phyloP scores from a whole-genome alignment of 164 flowering plant genomes.

The Vitis amurensis region DNA sequence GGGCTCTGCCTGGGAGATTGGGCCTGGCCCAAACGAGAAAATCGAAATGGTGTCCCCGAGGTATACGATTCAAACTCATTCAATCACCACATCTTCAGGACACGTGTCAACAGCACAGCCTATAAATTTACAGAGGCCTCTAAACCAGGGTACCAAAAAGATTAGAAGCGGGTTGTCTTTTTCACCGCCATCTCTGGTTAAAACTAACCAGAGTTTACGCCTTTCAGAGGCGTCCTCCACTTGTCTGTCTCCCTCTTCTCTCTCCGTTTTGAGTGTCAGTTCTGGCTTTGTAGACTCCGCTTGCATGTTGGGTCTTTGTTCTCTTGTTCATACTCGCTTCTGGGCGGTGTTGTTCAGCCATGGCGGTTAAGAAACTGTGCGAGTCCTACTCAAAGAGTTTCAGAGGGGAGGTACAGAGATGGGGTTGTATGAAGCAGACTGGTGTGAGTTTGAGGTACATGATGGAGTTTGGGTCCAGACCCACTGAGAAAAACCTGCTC shows the following conservation, averaged over 20 bases:
- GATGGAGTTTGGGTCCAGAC: constrained; percentile 88
- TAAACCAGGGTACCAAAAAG: too few relatives aligned
- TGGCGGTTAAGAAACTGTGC: constrained; percentile 65
- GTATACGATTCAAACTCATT: too few relatives aligned
- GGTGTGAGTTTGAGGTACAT: constrained; percentile 86
- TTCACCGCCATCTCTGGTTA: background rate
- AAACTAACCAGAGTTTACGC: background rate
- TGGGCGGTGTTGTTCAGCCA: constrained; percentile 15
- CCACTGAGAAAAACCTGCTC: constrained; percentile 56
- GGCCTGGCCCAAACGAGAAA: too few relatives aligned
- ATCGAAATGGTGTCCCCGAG: too few relatives aligned
- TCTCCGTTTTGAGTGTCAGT: too few relatives aligned
- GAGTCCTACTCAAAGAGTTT: constrained; percentile 57
- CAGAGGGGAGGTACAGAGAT: constrained; percentile 70
- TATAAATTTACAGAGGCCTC: too few relatives aligned
- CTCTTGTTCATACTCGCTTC: background rate
- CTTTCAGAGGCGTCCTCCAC: background rate
- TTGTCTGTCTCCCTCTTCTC: background rate
- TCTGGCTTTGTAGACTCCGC: background rate
- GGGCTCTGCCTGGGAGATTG: too few relatives aligned
- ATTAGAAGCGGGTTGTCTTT: too few relatives aligned
- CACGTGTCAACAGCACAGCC: too few relatives aligned
- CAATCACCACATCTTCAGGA: too few relatives aligned
- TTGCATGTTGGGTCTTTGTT: background rate
- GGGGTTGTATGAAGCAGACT: constrained; percentile 83